phyloP scores from a whole-genome alignment of 75 land plant genomes.

The Gnetum montanum region DNA sequence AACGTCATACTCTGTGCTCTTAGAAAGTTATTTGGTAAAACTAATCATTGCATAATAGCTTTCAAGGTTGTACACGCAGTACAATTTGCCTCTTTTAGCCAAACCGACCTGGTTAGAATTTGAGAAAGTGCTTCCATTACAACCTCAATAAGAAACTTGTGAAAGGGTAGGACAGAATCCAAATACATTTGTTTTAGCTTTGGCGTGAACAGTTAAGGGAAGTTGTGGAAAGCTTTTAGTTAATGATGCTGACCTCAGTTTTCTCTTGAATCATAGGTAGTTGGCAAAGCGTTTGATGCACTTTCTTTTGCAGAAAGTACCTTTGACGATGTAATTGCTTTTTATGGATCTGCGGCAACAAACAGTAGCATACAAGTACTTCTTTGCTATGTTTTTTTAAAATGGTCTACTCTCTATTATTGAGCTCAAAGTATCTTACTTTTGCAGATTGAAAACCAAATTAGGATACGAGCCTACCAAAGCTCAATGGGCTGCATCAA shows the following conservation, averaged over 20 bases:
- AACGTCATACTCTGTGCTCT: not conserved
- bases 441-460: slow-evolving; percentile 55
- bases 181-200: not conserved
- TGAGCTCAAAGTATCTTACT: not conserved
- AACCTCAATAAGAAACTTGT: not conserved
- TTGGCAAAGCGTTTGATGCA: too few species aligned
- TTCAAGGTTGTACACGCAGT: not conserved
- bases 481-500: slow-evolving; percentile 57
- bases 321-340: not conserved
- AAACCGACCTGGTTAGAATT: not conserved
- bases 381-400: not conserved
- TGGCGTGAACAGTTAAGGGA: too few species aligned
- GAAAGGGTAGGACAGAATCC: not conserved
- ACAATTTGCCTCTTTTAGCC: not conserved
- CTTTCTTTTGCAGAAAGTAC: not conserved
- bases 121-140: not conserved
- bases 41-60: not conserved
- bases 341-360: too few species aligned
- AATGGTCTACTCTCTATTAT: not conserved
- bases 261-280: not conserved
- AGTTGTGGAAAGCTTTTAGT: too few species aligned
- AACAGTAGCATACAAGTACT: too few species aligned
- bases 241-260: not conserved
- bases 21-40: not conserved
- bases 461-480: slow-evolving; percentile 81